phyloP scores from a whole-genome alignment of 108 stramenopile species.

The Fistulifera solaris region DNA sequence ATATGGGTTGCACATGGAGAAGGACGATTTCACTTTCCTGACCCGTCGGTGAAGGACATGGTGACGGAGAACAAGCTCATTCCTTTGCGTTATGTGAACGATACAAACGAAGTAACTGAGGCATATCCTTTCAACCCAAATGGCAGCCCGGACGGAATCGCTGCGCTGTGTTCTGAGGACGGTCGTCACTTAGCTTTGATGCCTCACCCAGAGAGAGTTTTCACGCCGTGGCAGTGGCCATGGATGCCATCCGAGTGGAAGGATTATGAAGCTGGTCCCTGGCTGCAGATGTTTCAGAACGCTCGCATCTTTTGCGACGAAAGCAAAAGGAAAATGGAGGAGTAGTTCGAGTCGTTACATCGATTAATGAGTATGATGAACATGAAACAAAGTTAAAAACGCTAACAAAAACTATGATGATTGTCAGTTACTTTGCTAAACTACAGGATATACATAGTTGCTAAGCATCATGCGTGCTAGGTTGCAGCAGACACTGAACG shows the following conservation, averaged over 20 bases:
- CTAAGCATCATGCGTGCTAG: no score
- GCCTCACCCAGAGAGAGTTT: conserved; percentile 99
- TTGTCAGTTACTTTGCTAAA: no score
- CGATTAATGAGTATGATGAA: no score
- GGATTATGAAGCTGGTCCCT: conserved; percentile 76
- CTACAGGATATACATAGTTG: no score
- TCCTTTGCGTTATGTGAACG: conserved; percentile 94
- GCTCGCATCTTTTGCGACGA: conserved; percentile 91
- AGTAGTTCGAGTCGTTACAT: no score
- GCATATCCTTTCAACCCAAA: conserved; percentile 99
- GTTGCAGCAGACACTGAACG: no score
- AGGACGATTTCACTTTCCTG: conserved; percentile 95
- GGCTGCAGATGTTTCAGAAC: conserved; percentile 99
- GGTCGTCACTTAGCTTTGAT: conserved; percentile 98
- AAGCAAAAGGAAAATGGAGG: no score
- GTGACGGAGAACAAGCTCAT: conserved; percentile 70
- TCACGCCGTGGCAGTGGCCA: conserved; percentile 98
- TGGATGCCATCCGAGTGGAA: conserved; percentile 92
- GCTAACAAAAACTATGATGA: no score
- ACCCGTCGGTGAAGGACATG: conserved; percentile 50
- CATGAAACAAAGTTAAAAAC: no score
- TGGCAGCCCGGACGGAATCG: conserved; percentile 95
- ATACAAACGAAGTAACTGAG: conserved; percentile 84
- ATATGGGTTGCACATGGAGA: conserved; percentile 99
- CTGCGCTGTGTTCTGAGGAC: conserved; percentile 97